A percentile compares a stretch with the other conserved stretches of the same genome.
Evolutionary conservation across 1,139 yeast genomes (phyloP).

Genomic region (Chernovozyma sophiae-reginae): DNA sequence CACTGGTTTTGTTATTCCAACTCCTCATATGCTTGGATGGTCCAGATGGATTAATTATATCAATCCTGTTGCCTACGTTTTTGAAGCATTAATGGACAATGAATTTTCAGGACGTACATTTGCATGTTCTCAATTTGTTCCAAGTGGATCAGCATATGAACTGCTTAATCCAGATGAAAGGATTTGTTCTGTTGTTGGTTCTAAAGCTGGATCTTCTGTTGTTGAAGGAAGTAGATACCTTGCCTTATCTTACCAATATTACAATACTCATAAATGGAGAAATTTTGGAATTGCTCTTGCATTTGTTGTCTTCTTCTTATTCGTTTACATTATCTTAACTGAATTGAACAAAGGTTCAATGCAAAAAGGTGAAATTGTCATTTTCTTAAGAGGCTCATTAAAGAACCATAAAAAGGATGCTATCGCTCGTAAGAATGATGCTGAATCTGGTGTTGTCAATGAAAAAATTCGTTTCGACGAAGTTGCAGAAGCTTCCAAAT

Average conservation of each 20-base stretch:
- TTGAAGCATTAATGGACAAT: conserved; percentile 53
- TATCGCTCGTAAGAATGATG: conserved; percentile 4
- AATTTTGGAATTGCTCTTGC: conserved; percentile 69
- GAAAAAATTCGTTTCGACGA: conserved; percentile 6
- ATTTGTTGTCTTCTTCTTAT: conserved; percentile 52
- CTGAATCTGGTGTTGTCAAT: conserved; percentile 4
- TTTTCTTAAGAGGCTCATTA: conserved; percentile 47
- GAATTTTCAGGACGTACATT: conserved; percentile 49
- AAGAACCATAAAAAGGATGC: conserved; percentile 20
- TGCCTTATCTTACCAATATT: conserved; percentile 40
- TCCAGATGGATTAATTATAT: conserved; percentile 58
- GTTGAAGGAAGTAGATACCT: conserved; percentile 58
- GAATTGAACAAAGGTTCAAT: conserved; percentile 70
- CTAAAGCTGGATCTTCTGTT: conserved; percentile 49
- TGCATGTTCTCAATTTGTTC: conserved; percentile 43
- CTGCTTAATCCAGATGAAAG: conserved; percentile 27
- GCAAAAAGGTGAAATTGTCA: conserved; percentile 79
- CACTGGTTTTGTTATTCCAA: conserved; percentile 58
- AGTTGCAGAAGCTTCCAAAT: conserved; percentile 3
- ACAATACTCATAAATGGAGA: conserved; percentile 71
- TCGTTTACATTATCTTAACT: conserved; percentile 52
- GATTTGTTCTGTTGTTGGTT: conserved; percentile 64
- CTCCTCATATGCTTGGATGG: conserved; percentile 60
- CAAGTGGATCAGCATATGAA: conserved; percentile 42
- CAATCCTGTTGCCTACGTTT: conserved; percentile 55